These are phyloP conservation scores for Pezicula carpinea DNA, from an alignment of 2,329 filamentous ascomycete genomes.

Conservation along the genomic window DNA sequence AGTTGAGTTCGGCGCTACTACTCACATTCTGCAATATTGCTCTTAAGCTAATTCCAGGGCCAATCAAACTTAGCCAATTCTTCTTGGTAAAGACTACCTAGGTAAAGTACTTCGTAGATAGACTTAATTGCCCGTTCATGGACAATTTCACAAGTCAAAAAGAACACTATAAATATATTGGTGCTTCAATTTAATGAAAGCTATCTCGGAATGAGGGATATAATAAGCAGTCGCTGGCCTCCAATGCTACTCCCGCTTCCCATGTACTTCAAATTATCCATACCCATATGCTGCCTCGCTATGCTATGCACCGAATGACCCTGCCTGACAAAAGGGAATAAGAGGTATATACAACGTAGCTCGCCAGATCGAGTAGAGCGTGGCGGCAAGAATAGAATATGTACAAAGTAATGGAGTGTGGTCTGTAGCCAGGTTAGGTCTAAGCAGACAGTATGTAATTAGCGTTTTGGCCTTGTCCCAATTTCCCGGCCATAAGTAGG, in stretches of 20 bases:
- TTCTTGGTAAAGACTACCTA: too few relatives aligned
- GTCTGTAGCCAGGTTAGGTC: slow-evolving; percentile 1
- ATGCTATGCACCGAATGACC: slow-evolving; percentile 18
- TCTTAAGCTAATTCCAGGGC: too few relatives aligned
- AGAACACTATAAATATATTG: too few relatives aligned
- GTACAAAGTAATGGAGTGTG: slow-evolving; percentile 16
- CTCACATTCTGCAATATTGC: too few relatives aligned
- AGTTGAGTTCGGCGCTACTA: too few relatives aligned
- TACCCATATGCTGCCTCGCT: slow-evolving; percentile 20
- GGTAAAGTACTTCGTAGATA: too few relatives aligned
- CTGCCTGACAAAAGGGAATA: slow-evolving; percentile 13
- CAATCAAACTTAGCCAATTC: too few relatives aligned
- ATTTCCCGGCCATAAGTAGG: slow-evolving; percentile 79
- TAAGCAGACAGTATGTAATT: slow-evolving; percentile 69
- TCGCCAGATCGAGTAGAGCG: slow-evolving; percentile 3
- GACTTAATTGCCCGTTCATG: too few relatives aligned
- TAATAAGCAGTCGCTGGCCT: too few relatives aligned
- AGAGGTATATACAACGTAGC: slow-evolving; percentile 10
- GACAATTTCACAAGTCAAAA: too few relatives aligned
- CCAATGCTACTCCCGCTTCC: background rate
- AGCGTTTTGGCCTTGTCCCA: slow-evolving; percentile 49
- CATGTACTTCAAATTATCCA: background rate
- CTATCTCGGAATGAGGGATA: too few relatives aligned
- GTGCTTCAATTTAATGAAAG: too few relatives aligned
- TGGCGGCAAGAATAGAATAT: slow-evolving; percentile 13